Percentiles rank a stretch among this genome's conserved stretches.
phyloP scores from a whole-genome alignment of 805 yeast species.

The Torulaspora maleeae region DNA sequence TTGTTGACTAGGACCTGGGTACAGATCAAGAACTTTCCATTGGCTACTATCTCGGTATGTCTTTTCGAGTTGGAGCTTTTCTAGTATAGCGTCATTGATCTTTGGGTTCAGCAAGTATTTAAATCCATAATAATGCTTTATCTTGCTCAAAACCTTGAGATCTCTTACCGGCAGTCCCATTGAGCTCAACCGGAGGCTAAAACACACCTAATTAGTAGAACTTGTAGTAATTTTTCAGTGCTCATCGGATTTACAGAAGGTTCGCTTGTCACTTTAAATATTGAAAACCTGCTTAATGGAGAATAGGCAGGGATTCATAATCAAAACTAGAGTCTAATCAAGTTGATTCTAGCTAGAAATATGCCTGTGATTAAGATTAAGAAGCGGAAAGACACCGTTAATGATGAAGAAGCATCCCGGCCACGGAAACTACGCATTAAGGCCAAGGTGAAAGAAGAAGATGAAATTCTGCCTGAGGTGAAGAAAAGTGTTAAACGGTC shows the following conservation, averaged over 20 bases:
- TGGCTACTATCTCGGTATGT: slow-evolving; percentile 34
- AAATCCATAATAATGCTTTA: slow-evolving; percentile 24
- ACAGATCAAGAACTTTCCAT: slow-evolving; percentile 54
- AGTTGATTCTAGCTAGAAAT: not conserved
- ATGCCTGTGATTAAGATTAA: slow-evolving; percentile 32
- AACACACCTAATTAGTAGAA: not conserved
- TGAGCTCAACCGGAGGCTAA: not conserved
- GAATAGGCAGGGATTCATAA: too few species aligned
- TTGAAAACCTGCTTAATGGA: not conserved
- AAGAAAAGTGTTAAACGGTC: slow-evolving; percentile 24
- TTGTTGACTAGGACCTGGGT: slow-evolving; percentile 56
- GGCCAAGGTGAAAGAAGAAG: slow-evolving; percentile 13
- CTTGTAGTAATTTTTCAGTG: not conserved
- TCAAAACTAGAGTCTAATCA: not conserved
- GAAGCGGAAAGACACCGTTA: slow-evolving; percentile 22
- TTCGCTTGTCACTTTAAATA: not conserved
- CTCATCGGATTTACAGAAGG: slow-evolving; percentile 7
- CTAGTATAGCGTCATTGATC: slow-evolving; percentile 38
- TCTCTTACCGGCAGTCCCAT: slow-evolving; percentile 16
- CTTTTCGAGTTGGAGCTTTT: slow-evolving; percentile 43
- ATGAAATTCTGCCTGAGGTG: slow-evolving; percentile 20
- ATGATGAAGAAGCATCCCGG: slow-evolving; percentile 19
- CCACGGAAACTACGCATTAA: slow-evolving; percentile 25
- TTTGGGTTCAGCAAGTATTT: slow-evolving; percentile 23
- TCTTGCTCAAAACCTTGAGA: slow-evolving; percentile 11